phyloP scores from a whole-genome alignment of 495 filamentous ascomycete species.

The Neurospora sp. region DNA sequence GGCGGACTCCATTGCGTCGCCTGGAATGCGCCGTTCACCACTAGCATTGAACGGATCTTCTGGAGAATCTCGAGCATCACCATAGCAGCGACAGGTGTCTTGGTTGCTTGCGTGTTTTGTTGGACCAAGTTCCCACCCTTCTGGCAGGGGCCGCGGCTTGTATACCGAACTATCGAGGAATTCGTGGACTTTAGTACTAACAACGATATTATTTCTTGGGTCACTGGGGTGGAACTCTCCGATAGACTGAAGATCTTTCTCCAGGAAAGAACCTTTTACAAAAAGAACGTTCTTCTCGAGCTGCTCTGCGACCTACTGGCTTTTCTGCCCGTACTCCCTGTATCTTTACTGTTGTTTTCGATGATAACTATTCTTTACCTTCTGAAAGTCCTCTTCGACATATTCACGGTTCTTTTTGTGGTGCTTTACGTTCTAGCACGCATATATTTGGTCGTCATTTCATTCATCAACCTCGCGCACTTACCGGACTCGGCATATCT shows the following conservation, averaged over 20 bases:
- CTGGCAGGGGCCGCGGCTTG: neutral
- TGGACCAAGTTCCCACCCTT: neutral
- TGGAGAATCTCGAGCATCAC: neutral
- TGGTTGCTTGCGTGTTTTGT: neutral
- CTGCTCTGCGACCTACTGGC: neutral
- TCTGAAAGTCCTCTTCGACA: neutral
- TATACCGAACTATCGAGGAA: no score
- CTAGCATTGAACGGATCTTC: neutral
- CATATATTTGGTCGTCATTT: neutral
- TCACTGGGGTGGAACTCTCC: no score
- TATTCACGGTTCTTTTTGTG: neutral
- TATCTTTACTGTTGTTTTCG: rapidly evolving
- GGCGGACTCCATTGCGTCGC: neutral
- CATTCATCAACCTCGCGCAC: neutral
- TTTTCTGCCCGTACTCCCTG: rapidly evolving
- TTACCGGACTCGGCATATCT: neutral
- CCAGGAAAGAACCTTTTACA: neutral
- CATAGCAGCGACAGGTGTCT: neutral
- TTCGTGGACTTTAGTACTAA: no score
- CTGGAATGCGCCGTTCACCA: neutral
- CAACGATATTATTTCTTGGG: no score
- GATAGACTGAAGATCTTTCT: no score
- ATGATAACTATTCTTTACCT: neutral
- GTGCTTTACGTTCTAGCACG: neutral
- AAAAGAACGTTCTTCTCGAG: neutral